A percentile compares a stretch with the other conserved stretches of the same genome.
Conservation (phyloP, 176 grass and related monocot species). For the Poa pratensis region DNA sequence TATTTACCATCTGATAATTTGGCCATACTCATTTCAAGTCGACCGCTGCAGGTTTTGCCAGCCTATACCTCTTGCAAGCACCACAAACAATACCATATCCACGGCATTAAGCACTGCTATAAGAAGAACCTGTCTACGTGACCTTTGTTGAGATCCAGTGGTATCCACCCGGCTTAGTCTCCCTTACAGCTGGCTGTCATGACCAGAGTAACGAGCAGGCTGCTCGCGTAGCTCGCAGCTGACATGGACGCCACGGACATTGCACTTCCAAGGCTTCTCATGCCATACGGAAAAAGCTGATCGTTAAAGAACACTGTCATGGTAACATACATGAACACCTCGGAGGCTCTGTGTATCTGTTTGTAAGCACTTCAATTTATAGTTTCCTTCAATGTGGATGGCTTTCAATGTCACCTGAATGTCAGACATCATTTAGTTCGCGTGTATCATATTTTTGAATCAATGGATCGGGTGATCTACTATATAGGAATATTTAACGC, state of each 20-base stretch:
- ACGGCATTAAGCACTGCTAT: constrained; percentile 48
- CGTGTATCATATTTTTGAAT: neutral
- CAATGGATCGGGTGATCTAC: neutral
- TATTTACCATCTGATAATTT: neutral
- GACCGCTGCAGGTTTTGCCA: neutral
- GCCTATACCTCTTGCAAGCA: constrained; percentile 53
- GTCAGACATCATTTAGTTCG: neutral
- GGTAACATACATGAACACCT: constrained; percentile 72
- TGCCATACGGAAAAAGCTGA: constrained; percentile 60
- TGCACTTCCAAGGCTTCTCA: constrained; percentile 69
- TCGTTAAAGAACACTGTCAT: constrained; percentile 80
- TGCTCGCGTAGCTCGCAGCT: constrained; percentile 53
- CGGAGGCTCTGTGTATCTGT: constrained; percentile 20
- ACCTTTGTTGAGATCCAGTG: constrained; percentile 63
- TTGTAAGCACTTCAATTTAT: neutral
- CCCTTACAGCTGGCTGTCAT: constrained; percentile 40
- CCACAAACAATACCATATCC: constrained; percentile 53
- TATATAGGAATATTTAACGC: too few relatives aligned
- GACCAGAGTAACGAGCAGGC: constrained; percentile 53
- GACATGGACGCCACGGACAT: constrained; percentile 71
- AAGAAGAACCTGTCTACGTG: constrained; percentile 73
- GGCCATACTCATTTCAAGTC: constrained; percentile 33
- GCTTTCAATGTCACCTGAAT: neutral
- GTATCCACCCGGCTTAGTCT: constrained; percentile 55
- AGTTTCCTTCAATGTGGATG: neutral